Evolutionary conservation across 768 basidiomycete genomes (phyloP), one percentile per base, ranked within the genome.

Genomic region (Suillus alpinus): DNA sequence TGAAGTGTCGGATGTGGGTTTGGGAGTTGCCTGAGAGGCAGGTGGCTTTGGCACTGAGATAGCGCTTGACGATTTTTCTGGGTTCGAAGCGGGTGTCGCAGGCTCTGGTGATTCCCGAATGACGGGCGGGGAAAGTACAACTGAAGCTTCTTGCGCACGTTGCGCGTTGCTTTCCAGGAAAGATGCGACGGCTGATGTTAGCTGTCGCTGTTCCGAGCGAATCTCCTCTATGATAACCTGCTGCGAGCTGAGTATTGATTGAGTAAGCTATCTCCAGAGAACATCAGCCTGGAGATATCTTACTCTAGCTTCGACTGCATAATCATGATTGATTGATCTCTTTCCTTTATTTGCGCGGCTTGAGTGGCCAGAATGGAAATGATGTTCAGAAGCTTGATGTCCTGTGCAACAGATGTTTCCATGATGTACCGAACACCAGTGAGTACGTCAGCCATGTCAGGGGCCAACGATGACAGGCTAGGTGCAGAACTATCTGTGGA

Each of bases 251-350:
- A 18, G 37, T 12, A 39, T 39, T 7, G 16, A 37, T 10, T 55
- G 10, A 39, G 37, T 18, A 55, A 10, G 18, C 26, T 55, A n/a
- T n/a, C n/a, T n/a, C n/a, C n/a, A n/a, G 36, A 12, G 16, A 16
- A 18, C 16, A 55, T 1, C 20, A 36, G 5, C 5, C 32, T 50
- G 18, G 3, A 55, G 26, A 39, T 39, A 26, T 10, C 53, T 55
- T 12, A 55, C 53, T 39, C 53, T 39, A 55, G 16, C 23, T 55
- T 55, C 37, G 53, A 39, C 53, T 55, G 53, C 37, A 55, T 39
- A 1, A 7, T 39, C 16, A 29, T 29, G 23, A 55, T 55, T 9
- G 37, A 55, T 29, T 40, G 37, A 39, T 55, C 53, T 39, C 53
- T 39, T 29, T 39, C 16, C 26, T 18, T 18, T 16, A 18, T 12